Base-by-base conservation (phyloP, 2,329 filamentous ascomycete species). In the Nemania sp. region DNA sequence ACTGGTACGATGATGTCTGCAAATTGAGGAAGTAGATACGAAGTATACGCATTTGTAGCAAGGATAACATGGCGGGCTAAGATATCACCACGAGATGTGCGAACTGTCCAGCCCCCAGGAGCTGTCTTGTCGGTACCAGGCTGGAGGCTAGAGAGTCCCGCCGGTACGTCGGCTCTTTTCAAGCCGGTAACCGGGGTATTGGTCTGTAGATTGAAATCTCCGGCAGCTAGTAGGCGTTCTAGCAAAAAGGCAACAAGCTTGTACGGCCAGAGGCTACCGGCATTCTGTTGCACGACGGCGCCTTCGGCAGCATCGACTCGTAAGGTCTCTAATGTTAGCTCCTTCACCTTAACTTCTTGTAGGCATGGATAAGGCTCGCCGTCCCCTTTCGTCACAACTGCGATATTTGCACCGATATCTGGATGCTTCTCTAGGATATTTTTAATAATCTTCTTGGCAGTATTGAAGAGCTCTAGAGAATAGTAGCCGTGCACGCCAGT, bases 1-100 rank as follows among this genome's bases (percentile, higher is more conserved):
- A 92, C 89, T 0, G 94, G 94, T 49, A 82, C 75, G 0, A 92
- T 92, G 2, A 94, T 80, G n/a, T 55, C 59, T 8, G 87, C 83
- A 74, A 95, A 90, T 47, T 82, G 76, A 0, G 92, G 92, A 2
- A 94, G 81, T 5, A 97, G 84, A 67, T 90, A 85, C 0, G 92
- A 92, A 0, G 93, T 94, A 79, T 97, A 96, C 3, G 85, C 94
- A 76, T 97, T 97, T 0, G 91, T 95, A 4, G 93, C 92, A 15
- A 97, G 85, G 27, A 97, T 84, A 24, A 97, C 87, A 45, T 87
- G 84, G 18, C 82, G 80, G 0, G 93, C 84, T 0, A 78, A 77
- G 63, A 97, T 85, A 47, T 80, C 82, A 11, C 93, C 94, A 38
- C 93, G 88, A 0, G 84, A 79, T 0, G 93, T 96, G 54, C 88